Evolutionary conservation across 2,329 filamentous ascomycete species (phyloP), one percentile per base, ranked within the genome.

Genomic region (Fusarium sp.): DNA sequence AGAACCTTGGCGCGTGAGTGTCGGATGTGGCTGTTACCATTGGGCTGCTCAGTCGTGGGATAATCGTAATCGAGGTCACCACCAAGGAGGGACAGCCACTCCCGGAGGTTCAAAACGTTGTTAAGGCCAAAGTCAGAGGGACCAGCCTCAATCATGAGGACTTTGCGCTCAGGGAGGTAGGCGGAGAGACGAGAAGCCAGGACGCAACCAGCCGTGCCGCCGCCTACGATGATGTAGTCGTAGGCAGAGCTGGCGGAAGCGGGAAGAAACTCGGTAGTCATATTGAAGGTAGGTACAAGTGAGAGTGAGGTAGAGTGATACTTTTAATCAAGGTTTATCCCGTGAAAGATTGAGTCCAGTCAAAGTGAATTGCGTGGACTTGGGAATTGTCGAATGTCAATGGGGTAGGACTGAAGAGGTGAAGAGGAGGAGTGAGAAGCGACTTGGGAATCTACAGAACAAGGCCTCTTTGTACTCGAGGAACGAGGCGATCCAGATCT

Each of bases 41-140:
- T 96, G 69, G 94, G 94, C 84, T 97, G 94, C 82, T 97, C 93
- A 47, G 90, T 93, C 40, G 94, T 97, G 75, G 88, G 88, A 81
- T 97, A 97, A 81, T 97, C 94, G 80, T 95, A 97, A 82, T 97
- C 94, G 65, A 97, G 87, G 76, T 97, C 90, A 76, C 93, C 93
- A 69, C 94, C 94, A 28, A 97, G 88, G 51, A 97, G 85, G 69
- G 87, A 89, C 69, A 97, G 85, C 94, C 94, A 97, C 81, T 97
- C 90, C 76, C 94, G 94, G 72, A 97, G 87, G 74, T 95, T 90
- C 51, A 97, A 87, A 45, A 97, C 94, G 58, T 93, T 89, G 80
- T 96, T 91, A 80, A 97, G 92, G 84, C 92, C 92, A 81, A 91
- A 96, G 80, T 97, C 94, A 78, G 92, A 95, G 57, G 94, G 94